These are phyloP conservation scores for Umbelopsis vinacea DNA, from an alignment of 192 early-diverging fungal species.

Conservation along the genomic window DNA sequence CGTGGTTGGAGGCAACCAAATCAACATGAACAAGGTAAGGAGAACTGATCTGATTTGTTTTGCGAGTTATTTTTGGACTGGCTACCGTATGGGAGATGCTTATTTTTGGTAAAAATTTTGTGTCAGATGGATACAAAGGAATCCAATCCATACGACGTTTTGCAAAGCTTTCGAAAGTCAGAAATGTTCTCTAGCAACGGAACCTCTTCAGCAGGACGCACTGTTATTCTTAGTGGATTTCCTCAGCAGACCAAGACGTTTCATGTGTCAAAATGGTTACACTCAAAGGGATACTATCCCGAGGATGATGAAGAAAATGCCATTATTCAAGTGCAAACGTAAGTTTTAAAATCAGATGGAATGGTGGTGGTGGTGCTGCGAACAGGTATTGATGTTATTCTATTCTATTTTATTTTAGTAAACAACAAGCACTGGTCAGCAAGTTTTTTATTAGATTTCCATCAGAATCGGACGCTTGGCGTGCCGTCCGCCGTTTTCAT, in stretches of 20 bases:
- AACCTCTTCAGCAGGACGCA: conserved; percentile 29
- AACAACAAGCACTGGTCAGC: conserved; percentile 10
- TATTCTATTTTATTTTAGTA: conserved; percentile 5
- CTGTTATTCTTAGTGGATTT: conserved; percentile 31
- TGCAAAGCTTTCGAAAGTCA: background rate
- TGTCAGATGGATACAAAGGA: conserved; percentile 12
- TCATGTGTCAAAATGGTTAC: conserved; percentile 29
- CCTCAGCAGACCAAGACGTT: conserved; percentile 24
- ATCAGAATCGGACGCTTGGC: conserved; percentile 43
- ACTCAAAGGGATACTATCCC: conserved; percentile 32
- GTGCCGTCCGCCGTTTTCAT: conserved; percentile 39
- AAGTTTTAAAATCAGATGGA: conserved; percentile 22
- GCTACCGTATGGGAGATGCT: background rate
- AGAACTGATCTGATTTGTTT: background rate
- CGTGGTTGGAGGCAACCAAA: conserved; percentile 27
- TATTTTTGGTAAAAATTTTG: conserved; percentile 1
- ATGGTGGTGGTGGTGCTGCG: background rate
- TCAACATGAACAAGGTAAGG: conserved; percentile 31
- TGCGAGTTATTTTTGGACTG: background rate
- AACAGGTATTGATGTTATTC: no score
- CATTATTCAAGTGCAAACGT: conserved; percentile 32
- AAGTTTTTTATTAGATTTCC: conserved; percentile 41
- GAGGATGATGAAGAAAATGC: conserved; percentile 31
- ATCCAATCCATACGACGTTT: background rate
- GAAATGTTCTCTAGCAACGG: conserved; percentile 14